Base-by-base conservation (phyloP, 805 yeast species). In the Saccharomycopsis babjevae region DNA sequence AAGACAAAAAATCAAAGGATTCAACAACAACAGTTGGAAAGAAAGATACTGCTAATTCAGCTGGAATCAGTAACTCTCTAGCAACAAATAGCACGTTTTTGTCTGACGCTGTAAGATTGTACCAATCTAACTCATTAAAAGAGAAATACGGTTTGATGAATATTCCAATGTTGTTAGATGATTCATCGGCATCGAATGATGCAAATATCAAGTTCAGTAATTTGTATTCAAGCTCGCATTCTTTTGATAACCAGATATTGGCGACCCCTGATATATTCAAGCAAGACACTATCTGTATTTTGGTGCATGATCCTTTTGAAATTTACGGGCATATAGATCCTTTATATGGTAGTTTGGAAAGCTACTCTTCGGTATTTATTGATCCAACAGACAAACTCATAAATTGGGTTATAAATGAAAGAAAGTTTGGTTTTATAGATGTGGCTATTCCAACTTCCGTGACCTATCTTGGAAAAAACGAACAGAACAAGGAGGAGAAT, bases 281-380 rank as follows among this genome's bases (percentile, higher is more conserved):
- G 13, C 74, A 84, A 43, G 79, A 82, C n/a, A 82, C 86, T 6
- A 72, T 92, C 5, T 74, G 91, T 10, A 75, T 93, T 8, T 71
- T 89, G 6, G 83, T 92, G 20, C 98, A 92, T 72, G 98, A 92
- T 68, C 89, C 97, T 2, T 89, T 97, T 6, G 92, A 90, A 62
- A 79, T 94, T 6, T 91, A 97, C 96, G 96, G 96, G 1, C 83
- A 85, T 66, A 75, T 85, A 46, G 91, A 90, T 70, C 89, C 96
- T 0, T 72, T 84, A 5, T 83, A 88, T 10, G 98, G 98, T 7
- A 77, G 81, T 57, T 81, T 93, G 42, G 89, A 89, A 65, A 77
- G 91, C 16, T 79, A 82, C 55, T 81, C 87, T 0, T 84, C 96
- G 1, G 80, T 88, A 2, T 80, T 90, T 22, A 81, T 88, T 54